These are phyloP conservation scores for Rhizophagus clarus DNA, from an alignment of 192 early-diverging fungal genomes.

Conservation along the genomic window DNA sequence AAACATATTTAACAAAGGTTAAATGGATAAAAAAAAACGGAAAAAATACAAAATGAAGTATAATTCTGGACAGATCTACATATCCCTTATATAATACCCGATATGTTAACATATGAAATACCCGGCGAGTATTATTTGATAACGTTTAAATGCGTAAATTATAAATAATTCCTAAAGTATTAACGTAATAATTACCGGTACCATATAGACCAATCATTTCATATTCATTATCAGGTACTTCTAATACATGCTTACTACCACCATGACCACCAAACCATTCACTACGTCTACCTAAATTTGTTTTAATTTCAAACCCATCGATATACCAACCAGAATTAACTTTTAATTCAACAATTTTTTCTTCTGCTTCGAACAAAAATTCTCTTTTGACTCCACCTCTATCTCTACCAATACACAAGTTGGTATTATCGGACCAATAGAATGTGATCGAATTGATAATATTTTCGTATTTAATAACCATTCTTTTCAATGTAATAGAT, in stretches of 20 bases:
- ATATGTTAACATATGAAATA: no score
- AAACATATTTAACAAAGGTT: no score
- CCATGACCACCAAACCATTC: conserved; percentile 61
- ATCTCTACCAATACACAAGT: conserved; percentile 45
- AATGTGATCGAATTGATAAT: conserved; percentile 57
- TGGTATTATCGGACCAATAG: conserved; percentile 48
- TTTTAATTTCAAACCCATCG: conserved; percentile 62
- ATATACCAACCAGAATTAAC: conserved; percentile 59
- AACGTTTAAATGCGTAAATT: no score
- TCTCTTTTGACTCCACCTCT: conserved; percentile 35
- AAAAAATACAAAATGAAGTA: no score
- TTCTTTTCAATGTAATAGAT: conserved; percentile 10
- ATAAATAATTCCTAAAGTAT: conserved; percentile 57
- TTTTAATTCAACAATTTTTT: conserved; percentile 48
- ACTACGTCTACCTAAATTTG: conserved; percentile 45
- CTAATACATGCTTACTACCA: conserved; percentile 37
- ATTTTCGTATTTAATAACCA: conserved; percentile 45
- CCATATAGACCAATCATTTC: conserved; percentile 57
- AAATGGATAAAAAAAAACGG: no score
- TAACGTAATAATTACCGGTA: conserved; percentile 54
- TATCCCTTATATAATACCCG: no score
- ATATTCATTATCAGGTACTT: conserved; percentile 53
- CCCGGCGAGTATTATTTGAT: background rate
- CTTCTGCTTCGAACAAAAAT: conserved; percentile 47
- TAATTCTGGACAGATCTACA: no score